These are phyloP conservation scores for Alternaria sp. DNA, from an alignment of 2,329 filamentous ascomycete species.

Conservation along the genomic window DNA sequence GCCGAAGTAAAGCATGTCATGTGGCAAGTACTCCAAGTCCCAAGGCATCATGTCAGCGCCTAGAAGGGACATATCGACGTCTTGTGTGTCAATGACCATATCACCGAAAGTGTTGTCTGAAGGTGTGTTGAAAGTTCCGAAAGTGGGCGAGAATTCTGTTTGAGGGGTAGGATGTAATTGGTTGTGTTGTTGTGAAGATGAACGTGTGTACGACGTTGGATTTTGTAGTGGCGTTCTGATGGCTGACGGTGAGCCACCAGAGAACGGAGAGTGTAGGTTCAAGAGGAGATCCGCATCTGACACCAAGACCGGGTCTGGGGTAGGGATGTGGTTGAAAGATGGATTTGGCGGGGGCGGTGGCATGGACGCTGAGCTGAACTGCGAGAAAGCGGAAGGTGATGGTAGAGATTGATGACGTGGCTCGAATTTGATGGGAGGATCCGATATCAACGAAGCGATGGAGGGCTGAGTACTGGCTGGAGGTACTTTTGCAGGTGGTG, in stretches of 20 bases:
- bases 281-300: constrained; percentile 60
- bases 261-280: constrained; percentile 59
- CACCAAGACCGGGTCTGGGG: constrained; percentile 49
- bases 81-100: constrained; percentile 79
- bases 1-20: constrained; percentile 64
- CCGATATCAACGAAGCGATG: constrained; percentile 43
- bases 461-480: constrained; percentile 36
- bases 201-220: constrained; percentile 31
- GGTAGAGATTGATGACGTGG: constrained; percentile 28
- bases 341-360: constrained; percentile 45
- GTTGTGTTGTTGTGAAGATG: constrained; percentile 18
- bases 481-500: constrained; percentile 28
- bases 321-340: constrained; percentile 32
- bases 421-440: constrained; percentile 42
- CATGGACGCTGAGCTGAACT: constrained; percentile 42
- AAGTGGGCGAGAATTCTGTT: constrained; percentile 38
- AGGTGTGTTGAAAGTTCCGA: constrained; percentile 35
- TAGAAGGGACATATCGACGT: constrained; percentile 76
- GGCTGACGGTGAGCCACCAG: constrained; percentile 34
- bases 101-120: constrained; percentile 51
- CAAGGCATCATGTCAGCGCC: constrained; percentile 77
- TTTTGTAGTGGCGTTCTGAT: constrained; percentile 25
- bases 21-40: constrained; percentile 74
- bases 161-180: constrained; percentile 16
- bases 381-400: constrained; percentile 34